Base-by-base conservation (phyloP, 257 asterid species). In the Capsicum baccatum region DNA sequence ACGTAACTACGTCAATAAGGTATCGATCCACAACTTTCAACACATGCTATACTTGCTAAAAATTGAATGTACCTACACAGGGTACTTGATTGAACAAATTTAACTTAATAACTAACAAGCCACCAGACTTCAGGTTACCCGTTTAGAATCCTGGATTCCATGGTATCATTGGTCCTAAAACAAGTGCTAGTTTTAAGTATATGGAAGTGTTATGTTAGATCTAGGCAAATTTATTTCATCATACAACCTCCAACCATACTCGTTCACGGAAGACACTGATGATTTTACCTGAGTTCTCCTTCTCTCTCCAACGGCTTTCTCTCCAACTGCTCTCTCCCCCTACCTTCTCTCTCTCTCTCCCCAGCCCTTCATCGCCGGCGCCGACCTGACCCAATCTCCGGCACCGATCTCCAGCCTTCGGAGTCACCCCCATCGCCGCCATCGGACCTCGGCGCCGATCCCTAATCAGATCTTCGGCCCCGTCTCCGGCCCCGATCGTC, bases 191-290 rank as follows among this genome's bases (percentile, higher is more conserved):
- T 16, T 76, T 76, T 52, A 76, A 48, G 63, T 2, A 76, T 78
- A 54, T 54, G 81, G 48, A 52, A 33, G 81, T 33, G 48, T 15
- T 76, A 54, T 26, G 14, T 33, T 54, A 78, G 50, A 39, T 64
- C 48, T 76, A 54, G 47, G 14, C 1, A 54, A 55, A 13, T 13
- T 26, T 33, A 47, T 21, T 64, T 4, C 44, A 78, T 26, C 64
- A 54, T 26, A 78, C 47, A 78, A 78, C 59, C 59, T 78, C 26
- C 42, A 52, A 26, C 81, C 81, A 52, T 48, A 76, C n/a, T n/a
- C n/a, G n/a, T n/a, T n/a, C n/a, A n/a, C n/a, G n/a, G n/a, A n/a
- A n/a, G n/a, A n/a, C n/a, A n/a, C n/a, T n/a, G n/a, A n/a, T n/a
- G n/a, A n/a, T n/a, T n/a, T n/a, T n/a, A n/a, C n/a, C n/a, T n/a